Percentiles rank a stretch among this genome's conserved stretches.
These are phyloP conservation scores for Acephala macrosclerotiorum DNA, from an alignment of 2,329 filamentous ascomycete species.

Conservation along the genomic window DNA sequence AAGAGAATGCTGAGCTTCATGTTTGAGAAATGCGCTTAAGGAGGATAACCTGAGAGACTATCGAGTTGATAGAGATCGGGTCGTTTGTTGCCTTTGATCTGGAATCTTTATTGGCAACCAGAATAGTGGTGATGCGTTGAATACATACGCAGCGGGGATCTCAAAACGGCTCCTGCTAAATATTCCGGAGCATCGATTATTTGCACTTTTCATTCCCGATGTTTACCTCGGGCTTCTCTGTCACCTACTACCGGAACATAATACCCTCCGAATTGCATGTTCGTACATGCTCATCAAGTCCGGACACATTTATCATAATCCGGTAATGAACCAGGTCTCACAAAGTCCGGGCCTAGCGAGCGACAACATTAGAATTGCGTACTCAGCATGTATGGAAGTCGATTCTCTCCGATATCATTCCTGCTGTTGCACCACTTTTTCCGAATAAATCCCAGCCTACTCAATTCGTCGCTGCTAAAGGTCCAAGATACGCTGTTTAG, in stretches of 20 bases:
- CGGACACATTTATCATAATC: neutral
- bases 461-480: neutral
- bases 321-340: neutral
- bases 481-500: neutral
- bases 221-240: neutral
- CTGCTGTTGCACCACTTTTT: neutral
- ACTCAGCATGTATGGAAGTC: neutral
- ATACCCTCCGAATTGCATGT: neutral
- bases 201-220: neutral
- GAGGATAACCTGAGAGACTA: neutral
- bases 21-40: neutral
- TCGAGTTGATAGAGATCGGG: neutral
- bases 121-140: neutral
- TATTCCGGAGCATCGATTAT: neutral
- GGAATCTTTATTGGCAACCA: neutral
- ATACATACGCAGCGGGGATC: neutral
- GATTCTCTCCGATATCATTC: neutral
- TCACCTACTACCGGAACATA: neutral
- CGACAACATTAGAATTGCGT: neutral
- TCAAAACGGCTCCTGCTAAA: neutral
- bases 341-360: neutral
- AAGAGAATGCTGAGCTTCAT: conserved; percentile 12
- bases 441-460: neutral
- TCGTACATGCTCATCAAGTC: neutral
- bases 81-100: neutral